Evolutionary conservation across 139 green algal genomes (phyloP).

Genomic region (Chlamydomonas incerta): DNA sequence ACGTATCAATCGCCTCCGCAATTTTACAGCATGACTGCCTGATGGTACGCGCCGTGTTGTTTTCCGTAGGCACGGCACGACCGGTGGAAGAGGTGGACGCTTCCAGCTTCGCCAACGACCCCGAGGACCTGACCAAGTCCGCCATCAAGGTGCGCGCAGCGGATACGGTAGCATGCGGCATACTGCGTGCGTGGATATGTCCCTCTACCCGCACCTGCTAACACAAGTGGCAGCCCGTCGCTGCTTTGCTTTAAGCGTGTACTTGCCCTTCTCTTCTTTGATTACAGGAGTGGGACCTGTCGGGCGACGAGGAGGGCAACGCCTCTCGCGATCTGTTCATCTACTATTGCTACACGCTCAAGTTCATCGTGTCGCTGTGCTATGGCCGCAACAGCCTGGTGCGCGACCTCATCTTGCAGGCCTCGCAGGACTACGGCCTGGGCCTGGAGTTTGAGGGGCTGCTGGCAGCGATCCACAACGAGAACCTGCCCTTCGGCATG

Average conservation of each 20-base stretch:
- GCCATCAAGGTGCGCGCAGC: conserved; percentile 1
- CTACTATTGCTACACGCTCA: conserved; percentile 53
- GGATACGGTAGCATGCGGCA: too few relatives aligned
- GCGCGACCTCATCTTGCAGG: conserved; percentile 18
- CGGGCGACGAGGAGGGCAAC: conserved; percentile 2
- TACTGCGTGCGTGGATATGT: too few relatives aligned
- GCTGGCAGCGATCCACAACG: background rate
- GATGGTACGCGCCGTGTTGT: too few relatives aligned
- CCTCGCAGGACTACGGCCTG: conserved; percentile 21
- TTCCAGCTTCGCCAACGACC: background rate
- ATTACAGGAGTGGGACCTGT: conserved; percentile 34
- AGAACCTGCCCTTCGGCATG: conserved; percentile 39
- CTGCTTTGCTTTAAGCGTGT: too few relatives aligned
- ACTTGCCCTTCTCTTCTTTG: too few relatives aligned
- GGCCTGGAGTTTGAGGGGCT: conserved; percentile 51
- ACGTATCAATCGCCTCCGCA: too few relatives aligned
- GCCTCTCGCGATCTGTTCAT: conserved; percentile 36
- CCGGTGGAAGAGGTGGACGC: background rate
- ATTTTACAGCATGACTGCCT: too few relatives aligned
- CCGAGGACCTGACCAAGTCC: conserved; percentile 34
- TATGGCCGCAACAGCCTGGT: conserved; percentile 50
- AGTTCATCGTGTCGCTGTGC: conserved; percentile 46
- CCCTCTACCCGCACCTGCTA: too few relatives aligned
- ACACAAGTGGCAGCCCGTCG: too few relatives aligned
- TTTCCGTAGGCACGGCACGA: too few relatives aligned